Conservation (phyloP, 2,329 filamentous ascomycete genomes). For the Stachybotrys chlorohalonatus region DNA sequence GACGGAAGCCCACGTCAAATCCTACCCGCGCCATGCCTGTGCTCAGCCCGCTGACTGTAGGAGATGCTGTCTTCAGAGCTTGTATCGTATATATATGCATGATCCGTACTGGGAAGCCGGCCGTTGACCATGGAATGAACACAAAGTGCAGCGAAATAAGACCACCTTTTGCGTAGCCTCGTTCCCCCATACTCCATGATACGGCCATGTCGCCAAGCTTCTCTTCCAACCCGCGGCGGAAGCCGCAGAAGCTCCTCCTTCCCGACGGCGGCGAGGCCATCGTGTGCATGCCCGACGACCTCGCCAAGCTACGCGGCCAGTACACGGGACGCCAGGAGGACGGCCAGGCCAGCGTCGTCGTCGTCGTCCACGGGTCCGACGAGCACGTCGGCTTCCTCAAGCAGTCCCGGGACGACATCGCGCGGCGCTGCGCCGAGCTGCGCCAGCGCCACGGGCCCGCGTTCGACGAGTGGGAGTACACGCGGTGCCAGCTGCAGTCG, state of each 20-base stretch:
- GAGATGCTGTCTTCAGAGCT: neutral
- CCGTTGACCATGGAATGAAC: too few relatives aligned
- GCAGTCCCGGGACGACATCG: conserved; percentile 43
- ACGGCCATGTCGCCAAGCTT: conserved; percentile 11
- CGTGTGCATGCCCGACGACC: conserved; percentile 48
- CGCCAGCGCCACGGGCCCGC: conserved; percentile 37
- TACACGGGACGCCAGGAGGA: conserved; percentile 21
- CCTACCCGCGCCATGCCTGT: neutral
- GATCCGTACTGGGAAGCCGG: too few relatives aligned
- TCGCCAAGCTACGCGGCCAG: conserved; percentile 33
- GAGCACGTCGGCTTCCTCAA: conserved; percentile 37
- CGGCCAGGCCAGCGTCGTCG: conserved; percentile 32
- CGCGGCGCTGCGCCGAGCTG: conserved; percentile 34
- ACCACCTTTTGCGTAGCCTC: too few relatives aligned
- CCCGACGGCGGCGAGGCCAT: conserved; percentile 48
- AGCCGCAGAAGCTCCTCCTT: conserved; percentile 42
- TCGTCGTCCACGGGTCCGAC: conserved; percentile 48
- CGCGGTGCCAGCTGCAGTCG: conserved; percentile 41
- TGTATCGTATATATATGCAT: neutral
- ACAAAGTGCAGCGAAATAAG: too few relatives aligned
- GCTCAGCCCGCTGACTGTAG: neutral
- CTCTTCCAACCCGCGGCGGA: conserved; percentile 17
- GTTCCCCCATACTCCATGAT: neutral
- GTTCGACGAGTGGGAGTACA: conserved; percentile 47
- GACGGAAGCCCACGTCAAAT: neutral